Percentiles rank a stretch among this genome's conserved stretches.
Conservation (phyloP, 345 rosid genomes). For the Clausena lansium region DNA sequence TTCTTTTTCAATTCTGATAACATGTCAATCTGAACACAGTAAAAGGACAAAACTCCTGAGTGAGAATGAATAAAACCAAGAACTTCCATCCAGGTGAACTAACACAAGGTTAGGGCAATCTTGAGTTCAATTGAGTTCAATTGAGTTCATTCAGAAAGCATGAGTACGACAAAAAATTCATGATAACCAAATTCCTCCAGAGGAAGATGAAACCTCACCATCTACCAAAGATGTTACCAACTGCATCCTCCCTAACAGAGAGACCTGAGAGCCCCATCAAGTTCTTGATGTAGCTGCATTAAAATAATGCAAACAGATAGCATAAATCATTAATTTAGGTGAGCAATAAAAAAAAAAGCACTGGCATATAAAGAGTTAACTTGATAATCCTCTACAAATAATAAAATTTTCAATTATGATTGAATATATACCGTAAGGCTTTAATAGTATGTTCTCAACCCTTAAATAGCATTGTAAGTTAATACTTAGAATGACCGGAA, state of each 20-base stretch:
- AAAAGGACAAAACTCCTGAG: neutral
- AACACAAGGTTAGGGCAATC: neutral
- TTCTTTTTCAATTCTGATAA: neutral
- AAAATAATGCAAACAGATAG: neutral
- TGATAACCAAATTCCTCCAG: slow-evolving; percentile 6
- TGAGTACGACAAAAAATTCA: neutral
- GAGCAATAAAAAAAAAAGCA: neutral
- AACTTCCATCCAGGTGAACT: neutral
- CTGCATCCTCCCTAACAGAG: slow-evolving; percentile 84
- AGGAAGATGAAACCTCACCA: slow-evolving; percentile 51
- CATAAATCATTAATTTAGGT: neutral
- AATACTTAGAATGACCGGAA: neutral
- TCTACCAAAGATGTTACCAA: slow-evolving; percentile 89
- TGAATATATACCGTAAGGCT: neutral
- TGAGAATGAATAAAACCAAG: neutral
- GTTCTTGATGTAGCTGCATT: slow-evolving; percentile 65
- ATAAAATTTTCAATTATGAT: neutral
- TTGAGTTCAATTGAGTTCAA: neutral
- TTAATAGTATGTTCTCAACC: neutral
- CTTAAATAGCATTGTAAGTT: neutral
- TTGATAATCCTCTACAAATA: neutral
- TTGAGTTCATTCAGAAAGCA: neutral
- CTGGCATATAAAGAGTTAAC: neutral
- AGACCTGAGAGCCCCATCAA: slow-evolving; percentile 77
- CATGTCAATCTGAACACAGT: neutral